Base-by-base conservation (phyloP, 805 yeast genomes). In the Candida orba region DNA sequence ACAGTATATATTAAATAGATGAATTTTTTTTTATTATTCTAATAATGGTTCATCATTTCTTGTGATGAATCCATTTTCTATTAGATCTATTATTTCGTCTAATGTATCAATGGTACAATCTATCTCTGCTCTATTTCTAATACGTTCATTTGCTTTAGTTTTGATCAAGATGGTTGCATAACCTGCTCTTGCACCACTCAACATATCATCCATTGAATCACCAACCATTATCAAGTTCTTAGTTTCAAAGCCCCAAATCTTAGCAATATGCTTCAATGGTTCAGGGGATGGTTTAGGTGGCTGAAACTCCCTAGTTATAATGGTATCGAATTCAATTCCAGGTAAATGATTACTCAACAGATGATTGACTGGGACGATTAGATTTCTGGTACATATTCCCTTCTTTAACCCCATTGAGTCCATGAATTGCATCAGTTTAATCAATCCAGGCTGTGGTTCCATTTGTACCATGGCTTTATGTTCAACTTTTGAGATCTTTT, bases 251-350 rank as follows among this genome's bases (percentile, higher is more conserved):
- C 66, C 67, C 79, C 84, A 76, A 4, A 52, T 40, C 33, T 64
- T 46, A 3, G 81, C 75, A 22, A 82, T 80, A 49, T 78, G 75
- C 18, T 75, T 56, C 34, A 82, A 56, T 3, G 88, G 86, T 36
- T 72, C 75, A 0, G 86, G 84, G 10, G 75, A 67, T 1, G 89
- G 89, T 53, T 82, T 82, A 14, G 88, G 76, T 0, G 88, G 88
- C 36, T 66, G 60, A 56, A 81, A 82, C 15, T 75, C 78, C 35
- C 89, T 68, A 0, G 89, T 82, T 2, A 82, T 55, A 1, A 79
- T 64, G 3, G 83, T 78, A 15, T 73, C 74, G 51, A 79, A 69
- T 18, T 60, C 49, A 4, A 64, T 59, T 2, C 57, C 59, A 8
- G 70, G 66, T 9, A 81, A 53, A 53, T 71, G 75, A 20, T 64